Evolutionary conservation across 2,329 filamentous ascomycete species (phyloP).

Genomic region (Catunica adiposa): DNA sequence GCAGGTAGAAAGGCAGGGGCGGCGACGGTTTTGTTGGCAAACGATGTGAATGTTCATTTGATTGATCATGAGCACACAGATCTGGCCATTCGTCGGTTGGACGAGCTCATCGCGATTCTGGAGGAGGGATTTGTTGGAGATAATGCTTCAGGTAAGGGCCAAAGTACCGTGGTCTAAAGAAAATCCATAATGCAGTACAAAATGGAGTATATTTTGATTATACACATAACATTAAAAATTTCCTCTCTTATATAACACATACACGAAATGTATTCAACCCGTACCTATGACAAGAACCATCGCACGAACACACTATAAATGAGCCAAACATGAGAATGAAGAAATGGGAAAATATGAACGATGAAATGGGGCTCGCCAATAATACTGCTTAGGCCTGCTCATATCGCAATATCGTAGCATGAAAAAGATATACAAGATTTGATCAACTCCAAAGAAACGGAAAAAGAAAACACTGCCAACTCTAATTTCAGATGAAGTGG

Average conservation of each 20-base stretch:
- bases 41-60: constrained; percentile 60
- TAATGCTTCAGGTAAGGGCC: constrained; percentile 11
- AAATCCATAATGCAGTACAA: too few species aligned
- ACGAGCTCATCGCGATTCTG: constrained; percentile 60
- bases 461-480: not conserved
- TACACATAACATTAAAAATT: too few species aligned
- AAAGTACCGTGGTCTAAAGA: not conserved
- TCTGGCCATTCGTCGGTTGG: constrained; percentile 51
- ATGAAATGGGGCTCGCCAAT: not conserved
- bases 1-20: constrained; percentile 71
- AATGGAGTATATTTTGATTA: too few species aligned
- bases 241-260: too few species aligned
- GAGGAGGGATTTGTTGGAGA: constrained; percentile 55
- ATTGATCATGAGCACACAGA: constrained; percentile 61
- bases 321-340: constrained; percentile 1
- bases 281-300: not conserved
- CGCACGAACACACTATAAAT: not conserved
- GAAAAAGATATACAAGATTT: constrained; percentile 1
- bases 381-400: not conserved
- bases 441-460: not conserved
- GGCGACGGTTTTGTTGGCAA: constrained; percentile 73
- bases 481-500: constrained; percentile 7
- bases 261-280: not conserved
- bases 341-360: not conserved
- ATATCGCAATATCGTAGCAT: constrained; percentile 11